phyloP scores from a whole-genome alignment of 139 green algal genomes.

The Astrephomene gubernaculifera region DNA sequence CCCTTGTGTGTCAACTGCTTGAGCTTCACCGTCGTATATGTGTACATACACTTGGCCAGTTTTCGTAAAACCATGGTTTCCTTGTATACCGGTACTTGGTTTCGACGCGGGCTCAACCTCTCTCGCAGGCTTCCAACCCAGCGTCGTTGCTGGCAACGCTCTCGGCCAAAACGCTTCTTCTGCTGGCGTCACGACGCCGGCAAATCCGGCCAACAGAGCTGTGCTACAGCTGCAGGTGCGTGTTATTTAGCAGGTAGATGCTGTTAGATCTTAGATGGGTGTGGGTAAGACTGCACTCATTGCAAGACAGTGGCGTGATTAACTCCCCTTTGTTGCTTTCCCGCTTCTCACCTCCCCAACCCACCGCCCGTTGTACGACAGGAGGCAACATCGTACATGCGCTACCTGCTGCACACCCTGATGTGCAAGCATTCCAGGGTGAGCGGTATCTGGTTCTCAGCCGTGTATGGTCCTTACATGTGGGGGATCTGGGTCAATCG shows the following conservation, averaged over 20 bases:
- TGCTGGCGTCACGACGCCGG: not conserved
- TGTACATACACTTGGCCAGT: too few species aligned
- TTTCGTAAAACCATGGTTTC: too few species aligned
- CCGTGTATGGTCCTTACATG: too few species aligned
- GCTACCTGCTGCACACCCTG: slow-evolving; percentile 20
- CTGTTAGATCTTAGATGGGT: too few species aligned
- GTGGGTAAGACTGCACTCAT: not conserved
- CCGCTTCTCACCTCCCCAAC: too few species aligned
- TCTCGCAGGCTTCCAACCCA: too few species aligned
- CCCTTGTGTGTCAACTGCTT: too few species aligned
- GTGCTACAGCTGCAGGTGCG: slow-evolving; percentile 7
- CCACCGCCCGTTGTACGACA: not conserved
- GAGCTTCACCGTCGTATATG: too few species aligned
- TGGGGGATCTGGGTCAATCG: too few species aligned
- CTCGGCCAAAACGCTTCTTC: not conserved
- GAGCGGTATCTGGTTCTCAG: too few species aligned
- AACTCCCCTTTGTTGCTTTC: not conserved
- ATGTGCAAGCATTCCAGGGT: slow-evolving; percentile 5
- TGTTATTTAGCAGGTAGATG: not conserved
- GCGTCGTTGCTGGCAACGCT: not conserved
- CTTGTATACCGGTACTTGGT: too few species aligned
- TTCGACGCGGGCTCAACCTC: too few species aligned
- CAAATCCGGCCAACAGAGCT: not conserved
- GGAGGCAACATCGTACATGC: slow-evolving; percentile 27
- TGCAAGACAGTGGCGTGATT: not conserved